These are phyloP conservation scores for Termitomyces titanicus DNA, from an alignment of 768 basidiomycete species.

Conservation along the genomic window DNA sequence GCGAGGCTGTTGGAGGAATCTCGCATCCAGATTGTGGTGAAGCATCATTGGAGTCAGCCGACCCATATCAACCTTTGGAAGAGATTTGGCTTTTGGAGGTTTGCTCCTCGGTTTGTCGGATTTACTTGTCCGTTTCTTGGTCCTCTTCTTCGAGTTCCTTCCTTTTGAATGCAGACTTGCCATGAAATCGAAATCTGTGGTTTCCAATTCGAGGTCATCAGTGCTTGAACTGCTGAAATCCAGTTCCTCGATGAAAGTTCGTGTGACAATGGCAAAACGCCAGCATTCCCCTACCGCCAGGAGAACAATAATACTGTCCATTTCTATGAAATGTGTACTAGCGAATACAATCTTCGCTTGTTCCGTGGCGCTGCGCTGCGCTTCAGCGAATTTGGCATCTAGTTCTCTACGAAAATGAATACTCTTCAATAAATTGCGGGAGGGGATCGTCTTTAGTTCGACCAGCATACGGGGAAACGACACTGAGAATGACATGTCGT, in stretches of 20 bases:
- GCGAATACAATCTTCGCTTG: not conserved
- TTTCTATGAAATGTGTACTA: not conserved
- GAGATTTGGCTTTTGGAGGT: too few relatives aligned
- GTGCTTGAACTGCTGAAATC: too few relatives aligned
- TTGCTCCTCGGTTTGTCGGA: too few relatives aligned
- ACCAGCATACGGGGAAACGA: not conserved
- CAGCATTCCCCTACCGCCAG: not conserved
- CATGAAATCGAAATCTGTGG: not conserved
- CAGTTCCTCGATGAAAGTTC: not conserved
- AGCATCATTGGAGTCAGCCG: not conserved
- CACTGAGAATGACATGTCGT: not conserved
- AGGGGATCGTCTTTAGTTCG: not conserved
- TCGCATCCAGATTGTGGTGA: not conserved
- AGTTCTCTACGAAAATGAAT: not conserved
- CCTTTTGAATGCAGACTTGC: too few relatives aligned
- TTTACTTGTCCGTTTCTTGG: not conserved
- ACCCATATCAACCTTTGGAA: too few relatives aligned
- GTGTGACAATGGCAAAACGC: not conserved
- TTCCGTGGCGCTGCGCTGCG: too few relatives aligned
- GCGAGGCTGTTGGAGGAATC: not conserved
- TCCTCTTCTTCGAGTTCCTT: too few relatives aligned
- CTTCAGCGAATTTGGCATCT: not conserved
- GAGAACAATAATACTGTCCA: not conserved
- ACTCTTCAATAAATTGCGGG: not conserved
- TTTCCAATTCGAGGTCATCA: too few relatives aligned